These are phyloP conservation scores for Singerocomus rubriflavus DNA, from an alignment of 1,284 basidiomycete species.

Conservation along the genomic window DNA sequence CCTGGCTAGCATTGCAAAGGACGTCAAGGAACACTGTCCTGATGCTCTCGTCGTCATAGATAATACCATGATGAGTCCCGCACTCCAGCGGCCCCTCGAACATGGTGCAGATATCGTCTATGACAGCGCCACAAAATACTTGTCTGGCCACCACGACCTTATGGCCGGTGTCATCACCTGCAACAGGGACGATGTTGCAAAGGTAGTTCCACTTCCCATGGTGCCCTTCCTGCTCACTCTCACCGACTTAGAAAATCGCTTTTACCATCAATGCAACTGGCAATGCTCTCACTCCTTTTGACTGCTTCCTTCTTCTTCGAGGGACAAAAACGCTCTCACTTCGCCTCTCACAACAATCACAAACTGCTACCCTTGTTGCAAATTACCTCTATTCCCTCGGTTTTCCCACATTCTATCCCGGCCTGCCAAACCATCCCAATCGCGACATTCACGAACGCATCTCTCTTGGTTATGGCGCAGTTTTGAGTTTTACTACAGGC, in stretches of 20 bases:
- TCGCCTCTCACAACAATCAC: slow-evolving; percentile 94
- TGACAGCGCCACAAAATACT: slow-evolving; percentile 97
- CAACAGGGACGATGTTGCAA: slow-evolving; percentile 87
- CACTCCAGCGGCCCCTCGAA: slow-evolving; percentile 93
- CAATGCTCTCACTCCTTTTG: slow-evolving; percentile 94
- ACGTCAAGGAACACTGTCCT: slow-evolving; percentile 80
- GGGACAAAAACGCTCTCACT: slow-evolving; percentile 97
- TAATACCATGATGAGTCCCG: slow-evolving; percentile 99
- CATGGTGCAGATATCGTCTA: slow-evolving; percentile 97
- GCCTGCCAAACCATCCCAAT: slow-evolving; percentile 80
- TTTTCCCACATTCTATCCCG: slow-evolving; percentile 94
- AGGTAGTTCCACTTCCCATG: slow-evolving; percentile 46
- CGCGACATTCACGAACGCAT: slow-evolving; percentile 87
- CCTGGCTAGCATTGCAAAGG: slow-evolving; percentile 74
- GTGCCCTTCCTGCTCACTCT: slow-evolving; percentile 1
- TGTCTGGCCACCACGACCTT: slow-evolving; percentile 97
- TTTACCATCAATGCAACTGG: slow-evolving; percentile 97
- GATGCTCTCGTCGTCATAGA: slow-evolving; percentile 90
- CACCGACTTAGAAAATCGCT: slow-evolving; percentile 63
- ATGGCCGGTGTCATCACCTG: slow-evolving; percentile 97
- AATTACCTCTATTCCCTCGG: slow-evolving; percentile 85
- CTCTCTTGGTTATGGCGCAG: slow-evolving; percentile 89
- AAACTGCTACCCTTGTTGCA: slow-evolving; percentile 82
- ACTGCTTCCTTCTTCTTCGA: slow-evolving; percentile 93
- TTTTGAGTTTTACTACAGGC: slow-evolving; percentile 92